phyloP scores from a whole-genome alignment of 345 rosid genomes.

The Eutrema japonicum region DNA sequence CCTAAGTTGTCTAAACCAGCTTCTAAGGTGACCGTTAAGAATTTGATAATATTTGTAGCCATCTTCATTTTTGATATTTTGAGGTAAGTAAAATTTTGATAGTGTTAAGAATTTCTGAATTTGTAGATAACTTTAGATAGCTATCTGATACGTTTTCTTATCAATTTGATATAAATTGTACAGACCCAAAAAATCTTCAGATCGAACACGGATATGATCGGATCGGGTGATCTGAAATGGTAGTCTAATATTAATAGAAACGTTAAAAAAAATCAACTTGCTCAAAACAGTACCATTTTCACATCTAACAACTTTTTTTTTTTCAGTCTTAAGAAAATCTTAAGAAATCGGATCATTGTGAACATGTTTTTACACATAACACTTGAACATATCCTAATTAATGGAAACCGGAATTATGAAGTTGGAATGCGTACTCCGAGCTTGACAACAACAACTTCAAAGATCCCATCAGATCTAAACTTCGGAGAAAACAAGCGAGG shows the following conservation, averaged over 20 bases:
- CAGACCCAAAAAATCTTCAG: background rate
- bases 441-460: conserved; percentile 70
- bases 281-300: conserved; percentile 1
- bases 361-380: conserved; percentile 2
- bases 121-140: too few species aligned
- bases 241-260: background rate
- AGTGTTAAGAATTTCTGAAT: background rate
- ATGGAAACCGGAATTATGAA: conserved; percentile 18
- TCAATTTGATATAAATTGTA: background rate
- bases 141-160: background rate
- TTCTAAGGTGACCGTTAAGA: too few species aligned
- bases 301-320: background rate
- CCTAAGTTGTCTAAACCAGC: too few species aligned
- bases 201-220: background rate
- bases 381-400: conserved; percentile 11
- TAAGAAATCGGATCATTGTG: background rate
- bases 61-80: background rate
- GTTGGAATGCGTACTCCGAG: conserved; percentile 23
- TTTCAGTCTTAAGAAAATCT: conserved; percentile 1
- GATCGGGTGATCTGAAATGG: background rate
- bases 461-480: conserved; percentile 60
- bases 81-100: background rate
- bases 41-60: too few species aligned
- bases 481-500: conserved; percentile 57
- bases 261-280: background rate